Evolutionary conservation across 352 stramenopile genomes (phyloP), one percentile per base, ranked within the genome.

Genomic region (Pythium aquatile): DNA sequence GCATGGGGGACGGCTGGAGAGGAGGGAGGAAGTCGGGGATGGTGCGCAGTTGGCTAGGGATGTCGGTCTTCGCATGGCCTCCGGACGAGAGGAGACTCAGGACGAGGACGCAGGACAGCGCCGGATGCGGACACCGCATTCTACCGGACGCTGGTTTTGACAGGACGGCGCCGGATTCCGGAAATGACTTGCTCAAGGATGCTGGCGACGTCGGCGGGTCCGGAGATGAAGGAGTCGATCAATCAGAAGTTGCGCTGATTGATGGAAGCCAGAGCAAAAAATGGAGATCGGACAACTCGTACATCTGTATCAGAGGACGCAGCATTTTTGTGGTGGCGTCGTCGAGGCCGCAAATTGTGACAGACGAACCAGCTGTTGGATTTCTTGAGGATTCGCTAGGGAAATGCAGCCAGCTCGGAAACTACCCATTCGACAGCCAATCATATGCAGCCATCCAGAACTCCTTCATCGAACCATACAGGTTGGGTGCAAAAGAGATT

Each of bases 181-280:
- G 44, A 29, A 51, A 10, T 29, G n/a, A 3, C 44, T 7, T 11
- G 8, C 8, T 11, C 3, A 5, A 16, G 4, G 35, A 42, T 42
- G 35, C 35, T 37, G 32, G 32, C 32, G 32, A 10, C 35, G 35
- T 17, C 8, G 3, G 35, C 8, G 8, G 40, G 44, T 30, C n/a
- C 17, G 20, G 44, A 28, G 20, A 51, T 30, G 20, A n/a, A 20
- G 17, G n/a, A 10, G n/a, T 51, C 35, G 20, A 24, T 24, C 20
- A 37, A 42, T 14, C 35, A 14, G 1, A 51, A 29, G 44, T 51
- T 29, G 44, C 7, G n/a, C n/a, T 11, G 20, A 51, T 29, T 51
- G 44, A 51, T 51, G 44, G 44, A 51, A 51, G 44, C 44, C 44
- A 51, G 44, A 14, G 44, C 8, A 29, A 11, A 51, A 51, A 51